A percentile compares a stretch with the other conserved stretches of the same genome.
These are phyloP conservation scores for Boletus sensibilis DNA, from an alignment of 768 basidiomycete species.

Conservation along the genomic window DNA sequence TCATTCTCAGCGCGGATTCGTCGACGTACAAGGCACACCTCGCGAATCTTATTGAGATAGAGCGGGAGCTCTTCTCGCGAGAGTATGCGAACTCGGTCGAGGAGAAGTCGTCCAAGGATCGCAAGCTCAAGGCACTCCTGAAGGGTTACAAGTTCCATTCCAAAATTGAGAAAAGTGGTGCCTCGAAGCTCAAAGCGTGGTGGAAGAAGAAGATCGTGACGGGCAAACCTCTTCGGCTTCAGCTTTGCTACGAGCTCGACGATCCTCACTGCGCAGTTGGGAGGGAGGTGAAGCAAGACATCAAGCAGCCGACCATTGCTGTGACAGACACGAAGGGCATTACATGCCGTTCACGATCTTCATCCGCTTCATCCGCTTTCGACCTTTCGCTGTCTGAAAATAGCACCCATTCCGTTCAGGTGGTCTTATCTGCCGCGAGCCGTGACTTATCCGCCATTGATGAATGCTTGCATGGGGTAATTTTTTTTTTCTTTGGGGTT, in stretches of 20 bases:
- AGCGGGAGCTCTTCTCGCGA: slow-evolving; percentile 31
- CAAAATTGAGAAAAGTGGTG: slow-evolving; percentile 36
- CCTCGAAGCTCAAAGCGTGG: slow-evolving; percentile 61
- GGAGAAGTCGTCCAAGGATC: slow-evolving; percentile 33
- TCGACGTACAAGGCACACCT: slow-evolving; percentile 37
- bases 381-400: slow-evolving; percentile 31
- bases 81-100: slow-evolving; percentile 21
- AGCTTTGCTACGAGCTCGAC: slow-evolving; percentile 43
- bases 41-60: slow-evolving; percentile 36
- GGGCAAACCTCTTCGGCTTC: slow-evolving; percentile 37
- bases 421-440: slow-evolving; percentile 50
- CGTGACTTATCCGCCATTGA: slow-evolving; percentile 58
- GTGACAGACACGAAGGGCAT: slow-evolving; percentile 26
- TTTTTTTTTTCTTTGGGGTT: slow-evolving; percentile 23
- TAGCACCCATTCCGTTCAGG: slow-evolving; percentile 44
- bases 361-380: slow-evolving; percentile 1
- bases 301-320: slow-evolving; percentile 16
- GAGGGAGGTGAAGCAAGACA: slow-evolving; percentile 32
- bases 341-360: slow-evolving; percentile 14
- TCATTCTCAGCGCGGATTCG: slow-evolving; percentile 35
- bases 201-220: slow-evolving; percentile 55
- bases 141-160: slow-evolving; percentile 42
- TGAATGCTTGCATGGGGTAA: slow-evolving; percentile 53
- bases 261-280: slow-evolving; percentile 42
- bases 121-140: slow-evolving; percentile 41